phyloP scores from a whole-genome alignment of 495 filamentous ascomycete genomes.

The Neurospora sp. region DNA sequence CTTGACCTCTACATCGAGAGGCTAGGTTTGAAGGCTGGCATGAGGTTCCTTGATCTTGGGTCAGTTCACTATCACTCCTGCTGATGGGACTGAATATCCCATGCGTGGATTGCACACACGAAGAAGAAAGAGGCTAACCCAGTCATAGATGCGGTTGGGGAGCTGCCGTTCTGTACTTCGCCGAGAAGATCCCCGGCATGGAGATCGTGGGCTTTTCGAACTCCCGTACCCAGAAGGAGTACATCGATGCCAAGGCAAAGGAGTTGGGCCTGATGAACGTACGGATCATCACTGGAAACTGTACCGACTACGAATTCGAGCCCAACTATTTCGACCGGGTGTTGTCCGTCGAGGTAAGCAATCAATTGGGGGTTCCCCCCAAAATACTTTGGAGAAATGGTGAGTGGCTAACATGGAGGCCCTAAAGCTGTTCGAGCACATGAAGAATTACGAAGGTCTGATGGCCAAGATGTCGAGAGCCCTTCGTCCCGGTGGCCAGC shows the following conservation, averaged over 20 bases:
- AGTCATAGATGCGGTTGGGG: constrained; percentile 52
- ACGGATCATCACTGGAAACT: constrained; percentile 50
- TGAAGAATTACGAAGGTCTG: constrained; percentile 62
- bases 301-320: constrained; percentile 50
- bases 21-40: constrained; percentile 45
- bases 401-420: not conserved
- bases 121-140: not conserved
- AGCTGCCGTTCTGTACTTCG: constrained; percentile 50
- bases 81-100: not conserved
- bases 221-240: constrained; percentile 51
- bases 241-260: constrained; percentile 48
- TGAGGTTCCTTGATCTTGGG: constrained; percentile 55
- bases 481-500: constrained; percentile 48
- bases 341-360: constrained; percentile 47
- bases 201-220: constrained; percentile 56
- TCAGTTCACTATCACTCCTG: constrained; percentile 17
- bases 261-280: constrained; percentile 45
- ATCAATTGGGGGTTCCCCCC: not conserved
- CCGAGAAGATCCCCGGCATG: constrained; percentile 47
- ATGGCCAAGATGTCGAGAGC: constrained; percentile 48
- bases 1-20: constrained; percentile 47
- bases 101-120: not conserved
- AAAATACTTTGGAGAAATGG: no score
- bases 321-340: constrained; percentile 46
- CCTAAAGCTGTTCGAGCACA: constrained; percentile 53